Percentiles rank a stretch among this genome's conserved stretches.
Conservation (phyloP, 1,284 basidiomycete genomes). For the Malassezia japonica region DNA sequence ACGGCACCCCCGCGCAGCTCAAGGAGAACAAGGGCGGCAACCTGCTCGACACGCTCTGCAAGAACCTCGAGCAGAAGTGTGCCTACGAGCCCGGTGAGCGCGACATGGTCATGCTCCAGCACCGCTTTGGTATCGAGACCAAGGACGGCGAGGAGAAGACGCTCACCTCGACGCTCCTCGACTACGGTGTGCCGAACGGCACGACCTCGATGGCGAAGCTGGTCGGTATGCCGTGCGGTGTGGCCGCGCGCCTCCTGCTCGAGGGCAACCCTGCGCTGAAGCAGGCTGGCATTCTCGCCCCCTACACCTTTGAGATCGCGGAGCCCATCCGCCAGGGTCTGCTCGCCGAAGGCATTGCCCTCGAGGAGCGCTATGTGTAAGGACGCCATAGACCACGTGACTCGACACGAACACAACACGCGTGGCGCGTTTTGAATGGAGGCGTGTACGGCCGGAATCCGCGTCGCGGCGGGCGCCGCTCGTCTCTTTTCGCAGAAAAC, state of each 20-base stretch:
- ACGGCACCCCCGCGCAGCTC: conserved; percentile 50
- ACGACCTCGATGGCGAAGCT: conserved; percentile 90
- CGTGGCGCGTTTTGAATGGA: conserved; percentile 9
- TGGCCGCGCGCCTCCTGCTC: conserved; percentile 64
- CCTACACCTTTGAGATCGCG: conserved; percentile 65
- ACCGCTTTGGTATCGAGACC: conserved; percentile 55
- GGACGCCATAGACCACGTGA: conserved; percentile 7
- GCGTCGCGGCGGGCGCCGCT: background rate
- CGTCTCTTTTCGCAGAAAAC: conserved; percentile 1
- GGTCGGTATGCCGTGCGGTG: conserved; percentile 87
- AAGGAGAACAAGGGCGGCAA: conserved; percentile 63
- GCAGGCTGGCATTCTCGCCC: conserved; percentile 61
- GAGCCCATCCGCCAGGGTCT: conserved; percentile 45
- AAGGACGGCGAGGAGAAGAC: conserved; percentile 62
- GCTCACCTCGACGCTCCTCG: conserved; percentile 82
- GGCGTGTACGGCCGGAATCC: conserved; percentile 3
- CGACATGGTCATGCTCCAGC: conserved; percentile 93
- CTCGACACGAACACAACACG: conserved; percentile 4
- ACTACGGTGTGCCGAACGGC: conserved; percentile 68
- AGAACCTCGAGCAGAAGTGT: conserved; percentile 80
- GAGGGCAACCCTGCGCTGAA: conserved; percentile 59
- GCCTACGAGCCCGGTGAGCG: conserved; percentile 81
- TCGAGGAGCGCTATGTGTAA: conserved; percentile 44
- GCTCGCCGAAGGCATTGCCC: conserved; percentile 44
- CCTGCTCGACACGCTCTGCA: conserved; percentile 88